Evolutionary conservation across 2,329 filamentous ascomycete species (phyloP), one percentile per base, ranked within the genome.

Genomic region (Thermomyces lanuginosus): DNA sequence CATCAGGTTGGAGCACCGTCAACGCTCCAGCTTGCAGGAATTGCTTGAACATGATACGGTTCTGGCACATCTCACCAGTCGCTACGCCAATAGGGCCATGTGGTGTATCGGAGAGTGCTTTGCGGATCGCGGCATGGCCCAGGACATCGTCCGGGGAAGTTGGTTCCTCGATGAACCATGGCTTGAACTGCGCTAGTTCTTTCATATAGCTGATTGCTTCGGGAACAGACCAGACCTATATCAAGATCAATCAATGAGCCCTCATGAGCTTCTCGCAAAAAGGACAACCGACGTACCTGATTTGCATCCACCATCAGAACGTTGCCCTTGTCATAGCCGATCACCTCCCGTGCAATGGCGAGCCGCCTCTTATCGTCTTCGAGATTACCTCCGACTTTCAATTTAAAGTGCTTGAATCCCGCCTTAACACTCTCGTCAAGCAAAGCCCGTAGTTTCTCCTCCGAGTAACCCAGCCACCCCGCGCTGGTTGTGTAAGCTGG

Each of bases 61-160:
- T 92, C 61, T 92, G 83, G 60, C 81, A 89, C 81, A 92, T 91
- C 60, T 92, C 83, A 36, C 83, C 83, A 0, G 83, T 92, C 5
- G 83, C 83, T 4, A 92, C 83, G 32, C 80, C 80, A 42, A 92
- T 81, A 0, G 77, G 72, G 42, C 52, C 52, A 36, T 56, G 34
- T 5, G 52, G 49, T 6, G 49, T 57, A 32, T 53, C 42, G 18
- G 67, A 66, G 7, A 92, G 71, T 3, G 82, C 82, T 35, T 86
- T 76, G 27, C 79, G 72, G 42, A 92, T 73, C 3, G 79, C 76
- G 46, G 78, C 80, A 65, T 92, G 83, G 32, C 83, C 83, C 29
- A 89, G 72, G 32, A 92, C 73, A 49, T 92, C 83, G 46, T 92
- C 83, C 8, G 83, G 83, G 12, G 74, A 81, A 8, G 83, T 92